A percentile compares a stretch with the other conserved stretches of the same genome.
Evolutionary conservation across 202 grass and related monocot genomes (phyloP).

Genomic region (Zoysia matrella): DNA sequence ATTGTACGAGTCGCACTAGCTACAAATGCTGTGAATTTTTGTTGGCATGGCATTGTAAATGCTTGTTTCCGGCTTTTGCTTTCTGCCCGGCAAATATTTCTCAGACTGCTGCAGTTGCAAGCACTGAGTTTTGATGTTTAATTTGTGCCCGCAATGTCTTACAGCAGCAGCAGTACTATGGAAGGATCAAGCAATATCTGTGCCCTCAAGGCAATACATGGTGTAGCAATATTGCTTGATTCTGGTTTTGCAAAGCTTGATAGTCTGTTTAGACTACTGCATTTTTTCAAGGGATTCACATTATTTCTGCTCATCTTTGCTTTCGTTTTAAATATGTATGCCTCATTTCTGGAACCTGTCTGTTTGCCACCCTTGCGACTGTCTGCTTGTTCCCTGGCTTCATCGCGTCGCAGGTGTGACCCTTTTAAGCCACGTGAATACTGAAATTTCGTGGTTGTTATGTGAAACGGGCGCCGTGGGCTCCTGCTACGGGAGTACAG

Average conservation of each 20-base stretch:
- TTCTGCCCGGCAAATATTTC: background rate
- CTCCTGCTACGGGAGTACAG: background rate
- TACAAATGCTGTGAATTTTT: constrained; percentile 20
- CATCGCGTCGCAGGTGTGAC: background rate
- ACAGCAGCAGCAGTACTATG: background rate
- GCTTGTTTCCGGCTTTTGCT: constrained; percentile 17
- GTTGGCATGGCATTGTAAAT: constrained; percentile 45
- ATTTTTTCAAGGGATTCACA: no score
- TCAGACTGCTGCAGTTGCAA: background rate
- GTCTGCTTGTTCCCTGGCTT: background rate
- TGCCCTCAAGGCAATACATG: background rate
- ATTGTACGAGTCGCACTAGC: background rate
- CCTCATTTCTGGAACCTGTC: background rate
- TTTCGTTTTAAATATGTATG: no score
- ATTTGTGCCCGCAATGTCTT: background rate
- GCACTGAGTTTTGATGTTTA: constrained; percentile 21
- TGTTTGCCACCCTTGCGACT: background rate
- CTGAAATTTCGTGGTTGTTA: background rate
- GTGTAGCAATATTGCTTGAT: background rate
- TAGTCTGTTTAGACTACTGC: background rate
- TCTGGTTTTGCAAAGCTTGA: background rate
- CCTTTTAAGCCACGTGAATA: background rate
- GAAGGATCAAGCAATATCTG: background rate
- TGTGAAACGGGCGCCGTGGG: background rate
- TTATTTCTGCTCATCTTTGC: no score